Conservation (phyloP, 495 filamentous ascomycete species). For the Penicillium nucicola region DNA sequence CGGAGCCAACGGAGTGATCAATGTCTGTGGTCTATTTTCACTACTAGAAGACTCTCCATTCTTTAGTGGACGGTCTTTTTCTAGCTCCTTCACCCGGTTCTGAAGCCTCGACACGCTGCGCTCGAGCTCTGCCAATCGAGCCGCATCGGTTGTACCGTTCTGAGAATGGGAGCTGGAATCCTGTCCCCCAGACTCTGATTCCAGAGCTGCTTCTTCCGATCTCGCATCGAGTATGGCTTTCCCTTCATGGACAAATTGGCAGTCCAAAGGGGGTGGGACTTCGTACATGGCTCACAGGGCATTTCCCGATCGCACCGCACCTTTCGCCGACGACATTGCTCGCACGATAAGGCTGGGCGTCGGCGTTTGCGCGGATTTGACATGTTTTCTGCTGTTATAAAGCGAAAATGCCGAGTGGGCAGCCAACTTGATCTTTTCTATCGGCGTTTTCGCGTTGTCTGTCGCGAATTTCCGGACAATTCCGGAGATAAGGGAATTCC, state of each 20-base stretch:
- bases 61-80: not conserved
- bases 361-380: slow-evolving; percentile 29
- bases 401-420: not conserved
- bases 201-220: not conserved
- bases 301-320: slow-evolving; percentile 41
- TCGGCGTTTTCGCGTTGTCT: not conserved
- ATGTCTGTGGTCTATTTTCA: slow-evolving; percentile 7
- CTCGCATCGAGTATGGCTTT: slow-evolving; percentile 13
- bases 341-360: slow-evolving; percentile 41
- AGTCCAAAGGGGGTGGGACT: slow-evolving; percentile 24
- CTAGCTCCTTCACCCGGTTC: slow-evolving; percentile 12
- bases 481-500: not conserved
- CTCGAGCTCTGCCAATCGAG: slow-evolving; percentile 13
- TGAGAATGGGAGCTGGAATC: not conserved
- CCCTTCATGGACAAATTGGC: slow-evolving; percentile 21
- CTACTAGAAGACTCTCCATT: not conserved
- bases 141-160: not conserved
- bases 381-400: not conserved
- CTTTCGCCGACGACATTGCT: slow-evolving; percentile 43
- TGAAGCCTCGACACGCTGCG: slow-evolving; percentile 14
- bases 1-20: slow-evolving; percentile 11
- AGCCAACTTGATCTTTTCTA: not conserved
- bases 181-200: no score
- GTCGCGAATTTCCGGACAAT: slow-evolving; percentile 11
- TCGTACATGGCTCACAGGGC: slow-evolving; percentile 39